Evolutionary conservation across 495 filamentous ascomycete genomes (phyloP).

Genomic region (Penicillium goetzii): DNA sequence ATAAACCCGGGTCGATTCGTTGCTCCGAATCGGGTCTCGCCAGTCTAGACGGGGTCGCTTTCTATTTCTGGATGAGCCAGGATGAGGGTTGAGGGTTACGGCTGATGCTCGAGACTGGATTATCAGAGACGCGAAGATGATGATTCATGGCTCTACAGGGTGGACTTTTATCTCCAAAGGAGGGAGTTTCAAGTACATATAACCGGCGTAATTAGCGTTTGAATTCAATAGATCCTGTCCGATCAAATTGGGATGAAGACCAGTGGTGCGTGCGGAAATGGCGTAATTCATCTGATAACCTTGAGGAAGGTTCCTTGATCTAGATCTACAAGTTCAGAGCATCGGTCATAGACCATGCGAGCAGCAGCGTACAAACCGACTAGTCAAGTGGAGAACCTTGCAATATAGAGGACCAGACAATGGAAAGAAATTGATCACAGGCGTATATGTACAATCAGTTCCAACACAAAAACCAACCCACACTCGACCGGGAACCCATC

Average conservation of each 20-base stretch:
- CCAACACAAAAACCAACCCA: conserved; percentile 16
- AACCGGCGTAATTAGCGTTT: conserved; percentile 36
- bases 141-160: conserved; percentile 26
- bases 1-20: conserved; percentile 1
- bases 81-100: conserved; percentile 18
- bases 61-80: conserved; percentile 12
- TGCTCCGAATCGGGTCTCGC: background rate
- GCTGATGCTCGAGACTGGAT: background rate
- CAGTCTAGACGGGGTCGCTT: background rate
- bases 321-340: background rate
- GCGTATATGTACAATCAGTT: conserved; percentile 40
- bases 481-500: conserved; percentile 25
- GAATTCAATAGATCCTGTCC: conserved; percentile 26
- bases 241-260: background rate
- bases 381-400: background rate
- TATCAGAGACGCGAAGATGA: conserved; percentile 19
- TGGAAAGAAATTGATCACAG: conserved; percentile 26
- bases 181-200: conserved; percentile 33
- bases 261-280: background rate
- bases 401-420: background rate
- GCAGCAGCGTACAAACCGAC: background rate
- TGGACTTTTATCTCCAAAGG: conserved; percentile 1
- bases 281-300: background rate
- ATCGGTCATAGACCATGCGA: background rate
- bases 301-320: background rate